Evolutionary conservation across 805 yeast genomes (phyloP).

Genomic region (Starmerella vaccinii): DNA sequence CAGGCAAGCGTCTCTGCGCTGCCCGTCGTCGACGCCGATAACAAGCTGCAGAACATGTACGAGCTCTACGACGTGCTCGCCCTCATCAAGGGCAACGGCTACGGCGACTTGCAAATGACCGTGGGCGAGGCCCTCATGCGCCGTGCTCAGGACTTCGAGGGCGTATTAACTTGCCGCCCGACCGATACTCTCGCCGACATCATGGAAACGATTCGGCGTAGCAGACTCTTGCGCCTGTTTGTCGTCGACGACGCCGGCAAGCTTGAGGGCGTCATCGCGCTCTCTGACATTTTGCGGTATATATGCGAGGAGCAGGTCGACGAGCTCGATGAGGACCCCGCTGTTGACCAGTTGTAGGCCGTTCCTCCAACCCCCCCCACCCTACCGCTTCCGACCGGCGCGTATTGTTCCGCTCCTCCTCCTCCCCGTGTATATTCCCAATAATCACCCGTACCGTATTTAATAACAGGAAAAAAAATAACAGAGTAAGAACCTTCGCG

Average conservation of each 20-base stretch:
- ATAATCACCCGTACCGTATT: too few species aligned
- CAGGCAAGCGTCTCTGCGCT: conserved; percentile 78
- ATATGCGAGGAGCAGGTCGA: conserved; percentile 8
- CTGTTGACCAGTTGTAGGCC: neutral
- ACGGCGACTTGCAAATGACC: conserved; percentile 77
- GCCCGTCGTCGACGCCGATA: conserved; percentile 76
- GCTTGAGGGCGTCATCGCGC: conserved; percentile 72
- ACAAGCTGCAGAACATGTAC: conserved; percentile 71
- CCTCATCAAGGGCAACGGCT: conserved; percentile 76
- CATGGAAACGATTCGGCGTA: conserved; percentile 83
- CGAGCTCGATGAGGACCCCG: neutral
- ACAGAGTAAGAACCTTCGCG: too few species aligned
- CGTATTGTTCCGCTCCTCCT: too few species aligned
- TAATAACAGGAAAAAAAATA: too few species aligned
- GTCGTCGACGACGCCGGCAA: conserved; percentile 79
- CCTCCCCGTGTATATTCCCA: too few species aligned
- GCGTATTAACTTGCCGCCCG: conserved; percentile 89
- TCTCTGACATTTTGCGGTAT: conserved; percentile 82
- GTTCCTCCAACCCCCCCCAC: too few species aligned
- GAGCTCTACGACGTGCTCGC: conserved; percentile 94
- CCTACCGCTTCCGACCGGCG: too few species aligned
- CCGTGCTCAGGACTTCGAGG: conserved; percentile 92
- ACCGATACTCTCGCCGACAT: conserved; percentile 79
- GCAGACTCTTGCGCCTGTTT: conserved; percentile 82
- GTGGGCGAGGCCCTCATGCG: conserved; percentile 95